Conservation (phyloP, 2,329 filamentous ascomycete genomes). For the Xylariaceae sp. region DNA sequence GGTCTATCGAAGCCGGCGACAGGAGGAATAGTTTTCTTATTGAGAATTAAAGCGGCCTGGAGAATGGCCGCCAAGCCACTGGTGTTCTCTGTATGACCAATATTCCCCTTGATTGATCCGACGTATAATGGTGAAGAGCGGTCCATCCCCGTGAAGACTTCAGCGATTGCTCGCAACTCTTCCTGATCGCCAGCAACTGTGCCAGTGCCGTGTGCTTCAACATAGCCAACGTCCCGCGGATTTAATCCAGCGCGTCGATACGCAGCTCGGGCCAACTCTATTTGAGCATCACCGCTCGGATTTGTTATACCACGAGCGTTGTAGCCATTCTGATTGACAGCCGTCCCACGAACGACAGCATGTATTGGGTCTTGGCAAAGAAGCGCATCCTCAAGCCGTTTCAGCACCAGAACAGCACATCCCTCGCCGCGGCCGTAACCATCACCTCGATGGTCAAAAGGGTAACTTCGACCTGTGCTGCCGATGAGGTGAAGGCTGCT, state of each 20-base stretch:
- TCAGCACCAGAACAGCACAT: constrained; percentile 36
- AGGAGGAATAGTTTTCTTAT: constrained; percentile 14
- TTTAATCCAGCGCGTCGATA: constrained; percentile 19
- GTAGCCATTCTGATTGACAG: constrained; percentile 39
- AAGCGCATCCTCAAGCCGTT: constrained; percentile 37
- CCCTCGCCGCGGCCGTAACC: constrained; percentile 41
- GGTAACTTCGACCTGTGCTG: constrained; percentile 22
- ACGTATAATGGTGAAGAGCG: constrained; percentile 11
- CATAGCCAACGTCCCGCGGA: constrained; percentile 18
- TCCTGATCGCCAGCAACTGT: constrained; percentile 17
- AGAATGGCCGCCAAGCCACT: constrained; percentile 21
- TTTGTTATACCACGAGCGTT: constrained; percentile 36
- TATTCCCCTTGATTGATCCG: constrained; percentile 22
- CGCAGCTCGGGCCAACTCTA: constrained; percentile 17
- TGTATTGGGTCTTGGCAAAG: constrained; percentile 30
- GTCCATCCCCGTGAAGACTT: constrained; percentile 7
- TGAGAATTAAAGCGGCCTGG: constrained; percentile 17
- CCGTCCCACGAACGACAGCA: constrained; percentile 33
- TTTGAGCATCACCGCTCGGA: constrained; percentile 28
- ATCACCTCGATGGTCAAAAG: constrained; percentile 33
- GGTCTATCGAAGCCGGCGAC: constrained; percentile 8
- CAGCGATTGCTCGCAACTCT: constrained; percentile 11
- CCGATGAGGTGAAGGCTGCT: constrained; percentile 17
- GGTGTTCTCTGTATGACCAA: constrained; percentile 21
- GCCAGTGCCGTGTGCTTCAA: constrained; percentile 31